These are phyloP conservation scores for Nidula niveotomentosa DNA, from an alignment of 1,284 basidiomycete genomes.

Conservation along the genomic window DNA sequence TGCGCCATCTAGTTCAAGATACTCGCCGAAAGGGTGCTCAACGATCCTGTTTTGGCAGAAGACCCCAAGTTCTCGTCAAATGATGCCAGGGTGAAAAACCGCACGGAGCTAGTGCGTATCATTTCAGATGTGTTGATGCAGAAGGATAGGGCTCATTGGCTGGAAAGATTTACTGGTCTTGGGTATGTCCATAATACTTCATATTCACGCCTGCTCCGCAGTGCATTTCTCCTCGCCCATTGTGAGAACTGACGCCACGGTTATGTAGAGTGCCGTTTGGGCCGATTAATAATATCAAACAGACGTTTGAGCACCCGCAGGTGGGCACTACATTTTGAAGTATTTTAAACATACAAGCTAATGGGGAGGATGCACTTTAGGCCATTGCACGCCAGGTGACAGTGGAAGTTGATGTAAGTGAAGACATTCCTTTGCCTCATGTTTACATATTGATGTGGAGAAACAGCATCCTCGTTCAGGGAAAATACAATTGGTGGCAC, in stretches of 20 bases:
- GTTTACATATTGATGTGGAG: too few relatives aligned
- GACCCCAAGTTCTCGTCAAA: slow-evolving; percentile 76
- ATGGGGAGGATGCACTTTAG: slow-evolving; percentile 16
- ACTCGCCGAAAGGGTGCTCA: slow-evolving; percentile 61
- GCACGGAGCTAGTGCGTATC: slow-evolving; percentile 69
- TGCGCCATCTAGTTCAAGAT: slow-evolving; percentile 57
- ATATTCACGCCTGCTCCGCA: neutral
- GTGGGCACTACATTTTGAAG: slow-evolving; percentile 27
- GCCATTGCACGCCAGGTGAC: slow-evolving; percentile 43
- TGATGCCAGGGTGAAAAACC: slow-evolving; percentile 73
- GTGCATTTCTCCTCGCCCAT: neutral
- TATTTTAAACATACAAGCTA: slow-evolving; percentile 1
- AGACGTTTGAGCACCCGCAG: slow-evolving; percentile 94
- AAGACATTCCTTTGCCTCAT: neutral
- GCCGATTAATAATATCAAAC: slow-evolving; percentile 89
- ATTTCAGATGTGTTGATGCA: slow-evolving; percentile 66
- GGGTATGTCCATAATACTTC: slow-evolving; percentile 49
- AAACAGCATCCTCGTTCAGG: slow-evolving; percentile 77
- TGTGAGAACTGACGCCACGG: neutral
- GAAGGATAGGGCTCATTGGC: slow-evolving; percentile 70
- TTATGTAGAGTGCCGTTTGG: slow-evolving; percentile 81
- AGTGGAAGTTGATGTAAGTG: slow-evolving; percentile 44
- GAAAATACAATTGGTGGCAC: slow-evolving; percentile 82
- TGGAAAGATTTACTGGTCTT: slow-evolving; percentile 68
- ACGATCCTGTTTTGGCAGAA: slow-evolving; percentile 51